Evolutionary conservation across 495 filamentous ascomycete species (phyloP).

Genomic region (Lepidopterella palustris): DNA sequence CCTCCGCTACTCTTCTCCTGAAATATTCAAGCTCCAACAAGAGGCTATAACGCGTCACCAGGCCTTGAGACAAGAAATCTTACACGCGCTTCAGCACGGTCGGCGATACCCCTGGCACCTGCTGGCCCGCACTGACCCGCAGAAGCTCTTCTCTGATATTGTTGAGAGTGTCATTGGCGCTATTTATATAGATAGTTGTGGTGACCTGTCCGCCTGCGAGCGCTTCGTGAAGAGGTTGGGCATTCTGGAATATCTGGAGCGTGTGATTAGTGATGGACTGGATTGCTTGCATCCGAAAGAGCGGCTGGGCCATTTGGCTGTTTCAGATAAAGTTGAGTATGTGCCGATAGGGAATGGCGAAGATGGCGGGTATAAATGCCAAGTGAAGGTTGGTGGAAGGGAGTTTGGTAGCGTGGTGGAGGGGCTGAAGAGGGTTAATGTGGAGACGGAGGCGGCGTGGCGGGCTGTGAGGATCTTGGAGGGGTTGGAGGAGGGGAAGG

Average conservation of each 20-base stretch:
- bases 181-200: conserved; percentile 71
- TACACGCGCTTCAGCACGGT: conserved; percentile 42
- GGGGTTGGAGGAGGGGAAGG: not conserved
- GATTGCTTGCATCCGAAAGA: conserved; percentile 71
- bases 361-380: conserved; percentile 8
- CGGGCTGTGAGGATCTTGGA: conserved; percentile 17
- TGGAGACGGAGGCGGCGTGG: conserved; percentile 28
- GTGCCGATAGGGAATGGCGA: conserved; percentile 10
- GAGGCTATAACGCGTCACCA: conserved; percentile 45
- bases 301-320: conserved; percentile 53
- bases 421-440: conserved; percentile 23
- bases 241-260: conserved; percentile 53
- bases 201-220: conserved; percentile 50
- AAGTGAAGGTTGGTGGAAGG: conserved; percentile 16
- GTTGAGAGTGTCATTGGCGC: conserved; percentile 78
- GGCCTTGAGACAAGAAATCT: conserved; percentile 45
- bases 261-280: conserved; percentile 54
- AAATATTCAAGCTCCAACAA: conserved; percentile 41
- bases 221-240: conserved; percentile 57
- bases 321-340: conserved; percentile 42
- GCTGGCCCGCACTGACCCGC: conserved; percentile 57
- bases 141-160: conserved; percentile 83
- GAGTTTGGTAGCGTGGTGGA: conserved; percentile 19
- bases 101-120: conserved; percentile 66
- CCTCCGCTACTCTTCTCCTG: conserved; percentile 51